Percentiles rank a stretch among this genome's conserved stretches.
These are phyloP conservation scores for Quercus cerris DNA, from an alignment of 306 rosid genomes.

Conservation along the genomic window DNA sequence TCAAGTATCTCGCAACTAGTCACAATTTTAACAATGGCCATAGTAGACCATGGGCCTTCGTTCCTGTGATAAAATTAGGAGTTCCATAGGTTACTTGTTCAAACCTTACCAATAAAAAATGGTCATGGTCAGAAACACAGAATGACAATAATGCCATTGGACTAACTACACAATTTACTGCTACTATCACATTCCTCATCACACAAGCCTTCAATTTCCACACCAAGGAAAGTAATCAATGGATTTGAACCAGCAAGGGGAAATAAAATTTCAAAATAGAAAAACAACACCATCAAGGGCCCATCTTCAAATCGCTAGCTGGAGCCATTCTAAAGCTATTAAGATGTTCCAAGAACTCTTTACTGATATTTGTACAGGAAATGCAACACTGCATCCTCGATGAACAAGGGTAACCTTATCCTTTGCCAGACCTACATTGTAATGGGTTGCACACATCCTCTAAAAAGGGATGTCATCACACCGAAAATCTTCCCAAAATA, in stretches of 20 bases:
- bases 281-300: neutral
- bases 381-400: no score
- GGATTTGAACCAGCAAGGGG: no score
- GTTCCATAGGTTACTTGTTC: neutral
- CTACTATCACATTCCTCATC: neutral
- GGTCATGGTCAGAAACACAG: neutral
- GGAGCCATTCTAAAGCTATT: no score
- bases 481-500: neutral
- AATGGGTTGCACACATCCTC: neutral
- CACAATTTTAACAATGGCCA: no score
- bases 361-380: no score
- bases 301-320: no score
- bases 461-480: neutral
- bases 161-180: neutral
- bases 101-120: no score
- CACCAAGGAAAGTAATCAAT: neutral
- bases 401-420: neutral
- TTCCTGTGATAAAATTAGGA: no score
- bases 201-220: neutral
- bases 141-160: neutral
- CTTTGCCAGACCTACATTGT: neutral
- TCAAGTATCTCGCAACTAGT: no score
- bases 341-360: no score
- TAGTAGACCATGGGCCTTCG: no score
- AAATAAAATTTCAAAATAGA: neutral